These are phyloP conservation scores for Apiospora hydei DNA, from an alignment of 2,329 filamentous ascomycete species.

Conservation along the genomic window DNA sequence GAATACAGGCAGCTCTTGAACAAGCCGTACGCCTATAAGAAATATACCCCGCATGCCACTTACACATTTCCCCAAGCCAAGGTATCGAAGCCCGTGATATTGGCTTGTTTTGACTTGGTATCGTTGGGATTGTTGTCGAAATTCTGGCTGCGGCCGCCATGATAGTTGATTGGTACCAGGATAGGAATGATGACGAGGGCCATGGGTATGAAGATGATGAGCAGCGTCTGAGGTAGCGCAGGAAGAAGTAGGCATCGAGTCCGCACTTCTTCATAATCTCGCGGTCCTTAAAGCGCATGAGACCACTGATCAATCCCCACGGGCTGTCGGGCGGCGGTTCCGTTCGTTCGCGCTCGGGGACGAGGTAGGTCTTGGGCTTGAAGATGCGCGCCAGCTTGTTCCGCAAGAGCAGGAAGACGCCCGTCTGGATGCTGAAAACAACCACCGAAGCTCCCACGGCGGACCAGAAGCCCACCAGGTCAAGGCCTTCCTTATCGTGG, in stretches of 20 bases:
- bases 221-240: conserved; percentile 77
- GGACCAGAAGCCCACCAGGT: conserved; percentile 66
- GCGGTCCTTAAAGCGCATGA: conserved; percentile 74
- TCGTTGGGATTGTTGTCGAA: conserved; percentile 46
- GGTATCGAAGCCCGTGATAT: conserved; percentile 74
- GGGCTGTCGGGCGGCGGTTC: conserved; percentile 70
- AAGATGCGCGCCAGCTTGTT: conserved; percentile 85
- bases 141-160: conserved; percentile 71
- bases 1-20: neutral
- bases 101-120: conserved; percentile 32
- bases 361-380: conserved; percentile 85
- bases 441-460: conserved; percentile 68
- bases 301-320: conserved; percentile 59
- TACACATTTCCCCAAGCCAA: conserved; percentile 89
- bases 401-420: conserved; percentile 78
- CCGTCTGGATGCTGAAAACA: conserved; percentile 69
- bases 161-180: conserved; percentile 82
- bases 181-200: conserved; percentile 81
- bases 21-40: neutral
- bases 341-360: conserved; percentile 84
- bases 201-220: conserved; percentile 91
- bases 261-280: conserved; percentile 96
- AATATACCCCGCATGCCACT: neutral
- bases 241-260: conserved; percentile 94
- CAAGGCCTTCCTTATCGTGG: conserved; percentile 49